Evolutionary conservation across 2,329 filamentous ascomycete genomes (phyloP).

Genomic region (Stagonosporopsis vannaccii): DNA sequence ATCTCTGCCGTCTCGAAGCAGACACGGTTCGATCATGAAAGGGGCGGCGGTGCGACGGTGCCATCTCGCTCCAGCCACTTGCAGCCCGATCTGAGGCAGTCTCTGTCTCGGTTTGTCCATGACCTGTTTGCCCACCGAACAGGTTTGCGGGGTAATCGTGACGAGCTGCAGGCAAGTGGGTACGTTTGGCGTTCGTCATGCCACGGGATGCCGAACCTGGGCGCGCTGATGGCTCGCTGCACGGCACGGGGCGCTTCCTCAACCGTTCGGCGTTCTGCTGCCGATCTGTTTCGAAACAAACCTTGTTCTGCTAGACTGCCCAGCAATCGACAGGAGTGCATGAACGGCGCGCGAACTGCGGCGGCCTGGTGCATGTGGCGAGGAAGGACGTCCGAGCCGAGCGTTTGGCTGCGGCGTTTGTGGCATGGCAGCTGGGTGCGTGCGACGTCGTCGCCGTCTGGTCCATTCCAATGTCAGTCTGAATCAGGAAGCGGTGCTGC

Average conservation of each 20-base stretch:
- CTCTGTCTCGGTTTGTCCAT: conserved; percentile 8
- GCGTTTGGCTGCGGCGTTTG: not conserved
- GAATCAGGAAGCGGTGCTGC: conserved; percentile 8
- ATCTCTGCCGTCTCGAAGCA: conserved; percentile 4
- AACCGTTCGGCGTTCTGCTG: conserved; percentile 2
- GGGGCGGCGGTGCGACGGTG: conserved; percentile 5
- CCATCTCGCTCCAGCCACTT: not conserved
- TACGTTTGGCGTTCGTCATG: conserved; percentile 15
- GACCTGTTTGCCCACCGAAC: conserved; percentile 6
- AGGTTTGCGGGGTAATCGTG: conserved; percentile 12
- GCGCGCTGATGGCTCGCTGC: conserved; percentile 11
- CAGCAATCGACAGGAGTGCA: conserved; percentile 14
- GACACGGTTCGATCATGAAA: not conserved
- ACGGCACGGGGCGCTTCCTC: conserved; percentile 9
- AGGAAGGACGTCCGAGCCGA: conserved; percentile 11
- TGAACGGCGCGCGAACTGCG: conserved; percentile 16
- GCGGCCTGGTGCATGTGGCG: not conserved
- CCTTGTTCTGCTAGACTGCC: conserved; percentile 15
- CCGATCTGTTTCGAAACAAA: conserved; percentile 21
- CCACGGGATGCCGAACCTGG: conserved; percentile 17
- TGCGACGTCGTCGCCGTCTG: conserved; percentile 6
- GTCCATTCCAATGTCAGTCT: conserved; percentile 15
- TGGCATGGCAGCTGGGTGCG: not conserved
- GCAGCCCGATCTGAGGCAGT: conserved; percentile 1
- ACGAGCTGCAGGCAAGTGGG: conserved; percentile 17